Evolutionary conservation across 2,329 filamentous ascomycete species (phyloP), one percentile per base, ranked within the genome.

Genomic region (Fusarium beomiforme): DNA sequence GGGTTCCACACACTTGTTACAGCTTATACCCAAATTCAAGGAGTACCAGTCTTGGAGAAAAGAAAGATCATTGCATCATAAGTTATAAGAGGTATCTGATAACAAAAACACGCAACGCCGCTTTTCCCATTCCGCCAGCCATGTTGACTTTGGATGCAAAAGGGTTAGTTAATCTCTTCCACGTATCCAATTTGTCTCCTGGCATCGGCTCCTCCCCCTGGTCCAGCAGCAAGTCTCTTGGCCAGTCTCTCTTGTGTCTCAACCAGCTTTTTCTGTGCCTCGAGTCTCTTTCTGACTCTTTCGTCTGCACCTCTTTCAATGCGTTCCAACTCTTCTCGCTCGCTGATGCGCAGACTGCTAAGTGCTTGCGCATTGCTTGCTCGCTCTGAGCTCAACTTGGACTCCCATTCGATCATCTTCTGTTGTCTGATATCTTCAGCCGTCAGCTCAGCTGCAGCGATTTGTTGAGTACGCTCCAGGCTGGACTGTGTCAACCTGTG

Each of bases 151-250:
- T 49, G 46, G 44, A 23, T 29, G n/a, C 6, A 16, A 34, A 39
- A 53, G 50, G 36, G 42, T 75, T 74, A 86, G 66, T 83, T 83
- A 75, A 88, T 63, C 79, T 89, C 87, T 50, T 84, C 84, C 34
- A 89, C 82, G 69, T 83, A 89, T n/a, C 87, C 87, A 79, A 89
- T 86, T 80, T 88, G 85, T 67, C 84, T 82, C 72, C 85, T 78
- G 43, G 76, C 56, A 39, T 81, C 62, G n/a, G 76, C 55, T 31
- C 80, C 62, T 9, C 66, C 71, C 21, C 65, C 61, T 3, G 77
- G 72, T 2, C 76, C 78, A 19, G 85, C 82, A 12, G 87, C 85
- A 63, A 89, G 75, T 72, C 82, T 81, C 64, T 76, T 79, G 2
- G 81, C 81, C 59, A 83, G 60, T 67, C 78, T 79, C 64, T 83